Conservation (phyloP, 495 filamentous ascomycete species). For the Hypoxylon rickii region DNA sequence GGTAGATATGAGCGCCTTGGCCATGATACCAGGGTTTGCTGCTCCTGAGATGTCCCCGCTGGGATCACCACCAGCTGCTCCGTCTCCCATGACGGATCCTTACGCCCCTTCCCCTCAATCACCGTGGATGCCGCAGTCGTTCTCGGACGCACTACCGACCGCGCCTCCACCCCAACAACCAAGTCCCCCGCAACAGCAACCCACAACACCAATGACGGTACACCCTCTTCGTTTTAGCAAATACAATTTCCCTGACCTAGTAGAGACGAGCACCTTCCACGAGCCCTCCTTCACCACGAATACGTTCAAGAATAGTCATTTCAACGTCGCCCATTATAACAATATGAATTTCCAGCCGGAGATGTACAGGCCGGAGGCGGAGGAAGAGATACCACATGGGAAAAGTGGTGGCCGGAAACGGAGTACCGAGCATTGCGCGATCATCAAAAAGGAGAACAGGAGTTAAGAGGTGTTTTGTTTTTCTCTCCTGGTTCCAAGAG, state of each 20-base stretch:
- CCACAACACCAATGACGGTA: constrained; percentile 29
- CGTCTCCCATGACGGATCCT: constrained; percentile 39
- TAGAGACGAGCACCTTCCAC: constrained; percentile 43
- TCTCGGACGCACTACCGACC: constrained; percentile 33
- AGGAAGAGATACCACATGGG: constrained; percentile 44
- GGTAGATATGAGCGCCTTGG: constrained; percentile 47
- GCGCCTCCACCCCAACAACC: constrained; percentile 40
- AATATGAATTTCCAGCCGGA: constrained; percentile 85
- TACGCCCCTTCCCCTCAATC: constrained; percentile 48
- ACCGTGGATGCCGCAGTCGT: constrained; percentile 47
- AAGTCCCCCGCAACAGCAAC: constrained; percentile 38
- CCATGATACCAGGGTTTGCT: constrained; percentile 52
- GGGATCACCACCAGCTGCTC: constrained; percentile 31
- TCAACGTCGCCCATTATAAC: constrained; percentile 82
- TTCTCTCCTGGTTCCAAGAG: constrained; percentile 18
- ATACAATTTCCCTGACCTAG: constrained; percentile 48
- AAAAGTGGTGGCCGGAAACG: constrained; percentile 43
- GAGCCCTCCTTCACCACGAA: constrained; percentile 59
- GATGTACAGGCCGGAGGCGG: constrained; percentile 53
- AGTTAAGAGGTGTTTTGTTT: constrained; percentile 31
- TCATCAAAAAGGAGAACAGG: constrained; percentile 42
- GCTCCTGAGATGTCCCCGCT: constrained; percentile 39
- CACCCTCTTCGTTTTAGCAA: constrained; percentile 53
- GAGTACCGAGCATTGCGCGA: constrained; percentile 43
- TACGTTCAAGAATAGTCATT: constrained; percentile 66